Conservation (phyloP, 2,329 filamentous ascomycete species). For the Macrophomina phaseolina region DNA sequence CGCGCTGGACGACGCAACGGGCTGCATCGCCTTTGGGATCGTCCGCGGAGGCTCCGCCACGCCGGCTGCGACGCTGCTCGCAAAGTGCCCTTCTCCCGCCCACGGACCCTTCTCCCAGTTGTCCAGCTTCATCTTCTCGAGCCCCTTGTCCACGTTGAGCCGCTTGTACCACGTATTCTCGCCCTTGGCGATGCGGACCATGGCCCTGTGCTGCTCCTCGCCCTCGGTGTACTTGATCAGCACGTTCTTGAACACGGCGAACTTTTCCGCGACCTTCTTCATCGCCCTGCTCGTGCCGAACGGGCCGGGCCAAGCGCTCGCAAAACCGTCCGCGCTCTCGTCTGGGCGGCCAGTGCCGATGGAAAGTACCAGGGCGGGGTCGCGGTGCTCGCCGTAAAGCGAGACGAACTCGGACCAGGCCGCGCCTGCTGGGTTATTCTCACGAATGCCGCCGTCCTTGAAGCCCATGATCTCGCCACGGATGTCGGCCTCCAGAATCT, state of each 20-base stretch:
- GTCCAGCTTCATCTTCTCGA: constrained; percentile 54
- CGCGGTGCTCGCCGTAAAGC: constrained; percentile 49
- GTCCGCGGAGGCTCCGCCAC: constrained; percentile 30
- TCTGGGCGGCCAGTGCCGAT: constrained; percentile 56
- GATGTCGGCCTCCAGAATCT: constrained; percentile 54
- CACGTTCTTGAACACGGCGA: constrained; percentile 56
- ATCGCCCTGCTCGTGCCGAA: constrained; percentile 49
- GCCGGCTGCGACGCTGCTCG: not conserved
- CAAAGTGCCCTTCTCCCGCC: constrained; percentile 36
- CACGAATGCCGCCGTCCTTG: constrained; percentile 58
- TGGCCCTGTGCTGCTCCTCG: constrained; percentile 54
- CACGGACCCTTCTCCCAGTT: constrained; percentile 53
- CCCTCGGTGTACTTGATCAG: constrained; percentile 60
- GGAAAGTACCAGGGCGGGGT: constrained; percentile 53
- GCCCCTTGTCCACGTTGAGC: constrained; percentile 53
- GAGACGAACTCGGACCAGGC: constrained; percentile 55
- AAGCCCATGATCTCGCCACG: constrained; percentile 48
- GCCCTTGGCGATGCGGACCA: constrained; percentile 53
- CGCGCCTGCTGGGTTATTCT: constrained; percentile 57
- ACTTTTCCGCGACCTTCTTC: constrained; percentile 54
- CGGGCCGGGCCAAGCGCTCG: constrained; percentile 52
- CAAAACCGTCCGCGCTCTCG: constrained; percentile 53
- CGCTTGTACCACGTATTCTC: constrained; percentile 59
- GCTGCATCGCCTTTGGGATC: constrained; percentile 31
- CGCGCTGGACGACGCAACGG: not conserved